Base-by-base conservation (phyloP, 805 yeast species). In the Saccharomycopsis synnaedendra region DNA sequence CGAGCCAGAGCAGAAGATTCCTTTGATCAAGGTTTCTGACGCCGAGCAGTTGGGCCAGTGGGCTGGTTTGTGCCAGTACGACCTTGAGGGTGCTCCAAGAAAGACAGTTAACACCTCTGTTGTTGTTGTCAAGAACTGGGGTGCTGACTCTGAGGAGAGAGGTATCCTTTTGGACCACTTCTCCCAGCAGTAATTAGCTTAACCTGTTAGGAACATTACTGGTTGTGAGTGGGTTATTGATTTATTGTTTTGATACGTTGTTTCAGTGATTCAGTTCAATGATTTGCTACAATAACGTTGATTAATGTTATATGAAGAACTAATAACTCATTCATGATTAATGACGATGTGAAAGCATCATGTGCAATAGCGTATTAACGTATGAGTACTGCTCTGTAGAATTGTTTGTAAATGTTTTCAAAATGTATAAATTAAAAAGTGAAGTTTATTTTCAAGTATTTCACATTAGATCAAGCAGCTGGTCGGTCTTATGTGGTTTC, bases 31-130 rank as follows among this genome's bases (percentile, higher is more conserved):
- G 85, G 97, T 93, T 64, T 85, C 97, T 64, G 98, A 93, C 70
- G 96, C 97, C 69, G 93, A 93, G 84, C 85, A 87, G 79, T 82
- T 93, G 70, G 99, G 99, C 82, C 97, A 93, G 81, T 93, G 98
- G 98, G 97, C 97, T 68, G 98, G 98, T 85, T 80, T 93, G 64
- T 93, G 96, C 80, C 87, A 88, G 77, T 82, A 90, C 67, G 97
- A 93, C 94, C 87, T 96, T 78, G 97, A 93, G 67, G 99, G 98
- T 78, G 88, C 90, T 80, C 96, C 97, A 76, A 88, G 97, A 82
- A 93, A 93, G 87, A 97, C 93, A 66, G 98, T 93, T 71, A 98
- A 98, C 77, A 95, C 96, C 75, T 89, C 97, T 65, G 90, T 95
- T 75, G 97, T 90, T 69, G 98, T 93, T 65, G 86, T 93, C 81